Evolutionary conservation across 2,329 filamentous ascomycete species (phyloP).

Genomic region (Alternaria triticimaculans): DNA sequence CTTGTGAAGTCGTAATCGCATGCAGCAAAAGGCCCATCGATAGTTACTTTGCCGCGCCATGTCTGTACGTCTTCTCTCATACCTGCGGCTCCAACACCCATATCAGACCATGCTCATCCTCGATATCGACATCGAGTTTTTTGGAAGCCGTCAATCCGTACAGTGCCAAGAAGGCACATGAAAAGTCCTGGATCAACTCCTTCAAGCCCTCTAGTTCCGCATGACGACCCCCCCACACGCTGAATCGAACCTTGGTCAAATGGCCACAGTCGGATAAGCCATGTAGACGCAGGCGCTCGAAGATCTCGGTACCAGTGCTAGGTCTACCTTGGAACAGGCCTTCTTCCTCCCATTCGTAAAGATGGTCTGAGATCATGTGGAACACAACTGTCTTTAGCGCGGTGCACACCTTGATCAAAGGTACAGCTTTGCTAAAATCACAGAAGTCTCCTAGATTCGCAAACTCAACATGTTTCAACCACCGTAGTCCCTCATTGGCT

Average conservation of each 20-base stretch:
- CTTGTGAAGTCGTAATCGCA: not conserved
- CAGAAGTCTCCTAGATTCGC: not conserved
- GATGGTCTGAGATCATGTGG: accelerated
- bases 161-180: not conserved
- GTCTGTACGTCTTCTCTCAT: not conserved
- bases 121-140: not conserved
- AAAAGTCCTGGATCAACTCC: not conserved
- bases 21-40: not conserved
- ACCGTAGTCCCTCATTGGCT: not conserved
- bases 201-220: not conserved
- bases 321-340: no score
- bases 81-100: not conserved
- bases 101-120: not conserved
- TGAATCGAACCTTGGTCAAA: not conserved
- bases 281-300: not conserved
- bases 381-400: not conserved
- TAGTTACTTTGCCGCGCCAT: not conserved
- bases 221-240: not conserved
- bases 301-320: not conserved
- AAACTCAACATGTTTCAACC: not conserved
- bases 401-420: not conserved
- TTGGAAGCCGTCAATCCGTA: not conserved
- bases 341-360: not conserved
- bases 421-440: not conserved
- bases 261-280: not conserved